A percentile compares a stretch with the other conserved stretches of the same genome.
phyloP scores from a whole-genome alignment of 768 basidiomycete species.

The Neoboletus brunneissimus region DNA sequence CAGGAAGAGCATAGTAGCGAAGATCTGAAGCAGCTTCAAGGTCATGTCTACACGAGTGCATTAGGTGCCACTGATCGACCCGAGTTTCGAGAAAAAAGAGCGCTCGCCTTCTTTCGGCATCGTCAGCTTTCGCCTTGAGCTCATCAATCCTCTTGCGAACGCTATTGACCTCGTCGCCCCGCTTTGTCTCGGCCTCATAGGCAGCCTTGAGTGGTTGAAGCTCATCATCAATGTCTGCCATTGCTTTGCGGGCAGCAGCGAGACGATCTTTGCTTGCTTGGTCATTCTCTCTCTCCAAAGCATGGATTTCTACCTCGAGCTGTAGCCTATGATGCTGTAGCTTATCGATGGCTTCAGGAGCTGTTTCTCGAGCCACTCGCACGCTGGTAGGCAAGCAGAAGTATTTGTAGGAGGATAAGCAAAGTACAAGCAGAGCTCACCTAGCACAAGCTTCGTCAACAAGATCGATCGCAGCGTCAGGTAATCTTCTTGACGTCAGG shows the following conservation, averaged over 20 bases:
- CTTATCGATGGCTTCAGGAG: slow-evolving; percentile 90
- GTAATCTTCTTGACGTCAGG: slow-evolving; percentile 73
- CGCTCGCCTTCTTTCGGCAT: slow-evolving; percentile 80
- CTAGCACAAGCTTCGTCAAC: slow-evolving; percentile 91
- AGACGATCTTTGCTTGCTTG: slow-evolving; percentile 83
- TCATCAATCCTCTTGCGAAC: slow-evolving; percentile 85
- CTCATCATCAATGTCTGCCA: slow-evolving; percentile 82
- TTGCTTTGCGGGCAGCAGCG: slow-evolving; percentile 65
- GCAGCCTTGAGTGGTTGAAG: slow-evolving; percentile 78
- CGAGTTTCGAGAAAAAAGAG: neutral
- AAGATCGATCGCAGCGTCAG: slow-evolving; percentile 87
- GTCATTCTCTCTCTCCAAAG: slow-evolving; percentile 90
- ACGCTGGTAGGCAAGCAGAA: slow-evolving; percentile 44
- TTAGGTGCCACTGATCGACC: neutral
- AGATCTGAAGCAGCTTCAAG: slow-evolving; percentile 81
- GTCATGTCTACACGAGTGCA: slow-evolving; percentile 48
- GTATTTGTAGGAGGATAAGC: neutral
- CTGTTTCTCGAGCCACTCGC: slow-evolving; percentile 90
- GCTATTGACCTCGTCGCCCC: slow-evolving; percentile 75
- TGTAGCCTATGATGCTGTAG: slow-evolving; percentile 86
- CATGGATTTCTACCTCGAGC: slow-evolving; percentile 93
- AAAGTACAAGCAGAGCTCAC: slow-evolving; percentile 37
- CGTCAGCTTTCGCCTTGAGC: slow-evolving; percentile 86
- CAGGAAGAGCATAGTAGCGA: slow-evolving; percentile 89
- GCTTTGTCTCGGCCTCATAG: slow-evolving; percentile 83